A percentile compares a stretch with the other conserved stretches of the same genome.
These are phyloP conservation scores for Hypoxylon sp. DNA, from an alignment of 2,329 filamentous ascomycete species.

Conservation along the genomic window DNA sequence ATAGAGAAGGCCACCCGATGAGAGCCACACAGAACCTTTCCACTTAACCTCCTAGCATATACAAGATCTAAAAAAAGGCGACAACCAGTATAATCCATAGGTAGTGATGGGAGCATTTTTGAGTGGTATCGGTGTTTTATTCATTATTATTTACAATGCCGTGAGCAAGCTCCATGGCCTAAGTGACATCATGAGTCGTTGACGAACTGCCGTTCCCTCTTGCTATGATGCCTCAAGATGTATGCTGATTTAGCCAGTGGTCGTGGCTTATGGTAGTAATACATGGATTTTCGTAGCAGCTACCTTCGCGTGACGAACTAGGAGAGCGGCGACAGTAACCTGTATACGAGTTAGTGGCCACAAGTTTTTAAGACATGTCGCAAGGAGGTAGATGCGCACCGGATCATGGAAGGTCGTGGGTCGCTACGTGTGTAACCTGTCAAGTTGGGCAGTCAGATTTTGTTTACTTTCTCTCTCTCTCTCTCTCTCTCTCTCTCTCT, in stretches of 20 bases:
- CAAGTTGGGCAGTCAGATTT: conserved; percentile 32
- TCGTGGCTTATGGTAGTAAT: conserved; percentile 29
- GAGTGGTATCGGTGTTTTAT: conserved; percentile 48
- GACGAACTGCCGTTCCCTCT: conserved; percentile 32
- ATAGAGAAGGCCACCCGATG: not conserved
- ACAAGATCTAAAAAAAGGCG: not conserved
- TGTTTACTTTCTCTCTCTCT: not conserved
- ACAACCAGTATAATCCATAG: not conserved
- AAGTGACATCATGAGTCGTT: conserved; percentile 18
- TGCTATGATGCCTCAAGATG: conserved; percentile 19
- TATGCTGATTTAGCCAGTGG: conserved; percentile 24
- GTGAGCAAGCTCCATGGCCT: conserved; percentile 18
- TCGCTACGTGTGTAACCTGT: conserved; percentile 94
- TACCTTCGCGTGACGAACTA: conserved; percentile 55
- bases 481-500: not conserved
- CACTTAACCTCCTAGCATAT: not conserved
- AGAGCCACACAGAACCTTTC: not conserved
- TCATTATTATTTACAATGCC: conserved; percentile 51
- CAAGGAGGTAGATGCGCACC: conserved; percentile 58
- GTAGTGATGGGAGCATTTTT: not conserved
- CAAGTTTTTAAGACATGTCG: not conserved
- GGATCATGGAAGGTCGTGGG: conserved; percentile 82
- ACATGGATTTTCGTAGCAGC: conserved; percentile 22
- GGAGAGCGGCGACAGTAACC: conserved; percentile 76
- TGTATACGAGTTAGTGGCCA: conserved; percentile 54